Evolutionary conservation across 495 filamentous ascomycete species (phyloP).

Genomic region (Hypoxylon intermedium): DNA sequence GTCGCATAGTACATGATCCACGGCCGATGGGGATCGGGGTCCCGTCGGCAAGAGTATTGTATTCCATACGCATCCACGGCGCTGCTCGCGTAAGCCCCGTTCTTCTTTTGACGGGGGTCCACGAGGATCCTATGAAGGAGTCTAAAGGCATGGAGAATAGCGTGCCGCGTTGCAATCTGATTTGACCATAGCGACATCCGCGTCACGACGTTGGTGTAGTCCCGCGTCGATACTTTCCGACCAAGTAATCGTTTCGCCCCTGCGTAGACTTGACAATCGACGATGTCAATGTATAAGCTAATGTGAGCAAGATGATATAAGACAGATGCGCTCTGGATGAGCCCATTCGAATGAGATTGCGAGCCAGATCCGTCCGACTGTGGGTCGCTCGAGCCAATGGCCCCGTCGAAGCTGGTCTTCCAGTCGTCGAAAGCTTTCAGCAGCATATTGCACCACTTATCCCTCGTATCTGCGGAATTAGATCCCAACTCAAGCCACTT

Average conservation of each 20-base stretch:
- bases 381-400: slow-evolving; percentile 53
- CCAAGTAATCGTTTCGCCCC: slow-evolving; percentile 84
- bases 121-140: slow-evolving; percentile 82
- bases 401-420: slow-evolving; percentile 88
- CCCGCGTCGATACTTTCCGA: slow-evolving; percentile 78
- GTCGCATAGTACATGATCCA: slow-evolving; percentile 97
- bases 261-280: slow-evolving; percentile 94
- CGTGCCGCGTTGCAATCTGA: slow-evolving; percentile 82
- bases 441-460: slow-evolving; percentile 86
- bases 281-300: slow-evolving; percentile 91
- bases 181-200: slow-evolving; percentile 88
- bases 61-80: slow-evolving; percentile 38
- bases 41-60: slow-evolving; percentile 80
- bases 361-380: slow-evolving; percentile 47
- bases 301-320: slow-evolving; percentile 94
- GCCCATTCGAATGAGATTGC: slow-evolving; percentile 69
- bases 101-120: slow-evolving; percentile 51
- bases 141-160: slow-evolving; percentile 87
- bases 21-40: slow-evolving; percentile 87
- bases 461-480: slow-evolving; percentile 77
- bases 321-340: slow-evolving; percentile 83
- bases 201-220: slow-evolving; percentile 77
- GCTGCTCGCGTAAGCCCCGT: slow-evolving; percentile 40
- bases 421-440: slow-evolving; percentile 91
- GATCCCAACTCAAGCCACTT: slow-evolving; percentile 75